phyloP scores from a whole-genome alignment of 768 basidiomycete genomes.

The Dentipellis sp. region DNA sequence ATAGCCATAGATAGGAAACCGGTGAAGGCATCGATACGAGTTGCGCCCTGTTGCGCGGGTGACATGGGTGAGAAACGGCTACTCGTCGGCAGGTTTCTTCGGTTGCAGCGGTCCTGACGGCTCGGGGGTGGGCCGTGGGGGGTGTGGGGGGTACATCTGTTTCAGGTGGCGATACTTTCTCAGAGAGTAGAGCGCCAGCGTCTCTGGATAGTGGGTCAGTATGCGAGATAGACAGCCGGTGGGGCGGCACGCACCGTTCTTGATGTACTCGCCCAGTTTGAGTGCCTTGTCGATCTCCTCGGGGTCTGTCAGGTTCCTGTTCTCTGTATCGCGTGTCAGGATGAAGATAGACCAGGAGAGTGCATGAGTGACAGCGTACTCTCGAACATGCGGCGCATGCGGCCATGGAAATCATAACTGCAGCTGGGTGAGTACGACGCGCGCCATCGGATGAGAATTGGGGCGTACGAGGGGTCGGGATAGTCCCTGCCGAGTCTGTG shows the following conservation, averaged over 20 bases:
- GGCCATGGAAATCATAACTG: slow-evolving; percentile 74
- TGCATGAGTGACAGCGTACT: slow-evolving; percentile 29
- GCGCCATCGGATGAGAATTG: neutral
- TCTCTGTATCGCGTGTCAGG: slow-evolving; percentile 36
- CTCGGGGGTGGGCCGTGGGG: neutral
- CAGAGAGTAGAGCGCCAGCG: slow-evolving; percentile 71
- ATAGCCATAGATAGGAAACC: no score
- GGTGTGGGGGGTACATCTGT: slow-evolving; percentile 46
- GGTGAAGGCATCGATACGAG: no score
- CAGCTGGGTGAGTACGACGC: neutral
- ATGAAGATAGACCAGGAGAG: neutral
- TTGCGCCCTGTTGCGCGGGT: no score
- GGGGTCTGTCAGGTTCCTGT: slow-evolving; percentile 51
- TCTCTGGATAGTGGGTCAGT: slow-evolving; percentile 40
- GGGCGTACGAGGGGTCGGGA: slow-evolving; percentile 67
- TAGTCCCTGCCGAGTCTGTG: slow-evolving; percentile 75
- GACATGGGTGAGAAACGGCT: no score
- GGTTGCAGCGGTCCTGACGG: no score
- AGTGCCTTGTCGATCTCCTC: slow-evolving; percentile 72
- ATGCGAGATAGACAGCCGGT: neutral
- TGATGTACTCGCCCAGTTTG: slow-evolving; percentile 74
- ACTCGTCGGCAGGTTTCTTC: no score
- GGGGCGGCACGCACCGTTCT: slow-evolving; percentile 48
- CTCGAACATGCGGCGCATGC: slow-evolving; percentile 63
- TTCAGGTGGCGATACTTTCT: slow-evolving; percentile 78